Evolutionary conservation across 306 rosid genomes (phyloP).

Genomic region (Castanopsis chinensis): DNA sequence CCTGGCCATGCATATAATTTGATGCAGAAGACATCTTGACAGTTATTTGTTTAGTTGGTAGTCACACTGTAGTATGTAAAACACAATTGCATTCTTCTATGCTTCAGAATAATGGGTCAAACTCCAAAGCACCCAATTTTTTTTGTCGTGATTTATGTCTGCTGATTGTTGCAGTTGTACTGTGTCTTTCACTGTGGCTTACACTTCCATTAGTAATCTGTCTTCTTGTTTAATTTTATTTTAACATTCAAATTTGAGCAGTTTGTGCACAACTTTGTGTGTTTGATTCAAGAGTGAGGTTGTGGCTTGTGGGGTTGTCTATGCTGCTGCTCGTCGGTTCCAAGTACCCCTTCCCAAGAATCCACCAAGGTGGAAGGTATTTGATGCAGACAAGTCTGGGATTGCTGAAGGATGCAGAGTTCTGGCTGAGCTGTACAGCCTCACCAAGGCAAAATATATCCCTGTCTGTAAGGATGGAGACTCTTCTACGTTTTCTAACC

Average conservation of each 20-base stretch:
- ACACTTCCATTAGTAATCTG: neutral
- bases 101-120: neutral
- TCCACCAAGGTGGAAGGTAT: constrained; percentile 98
- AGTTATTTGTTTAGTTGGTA: neutral
- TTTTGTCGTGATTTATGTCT: neutral
- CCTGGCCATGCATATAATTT: too few species aligned
- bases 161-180: neutral
- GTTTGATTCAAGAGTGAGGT: constrained; percentile 96
- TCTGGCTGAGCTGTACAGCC: constrained; percentile 87
- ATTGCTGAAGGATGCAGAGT: constrained; percentile 88
- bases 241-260: constrained; percentile 29
- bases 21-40: neutral
- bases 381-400: constrained; percentile 89
- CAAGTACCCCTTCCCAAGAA: constrained; percentile 96
- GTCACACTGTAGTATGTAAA: neutral
- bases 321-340: constrained; percentile 93
- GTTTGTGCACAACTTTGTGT: constrained; percentile 88
- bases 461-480: constrained; percentile 89
- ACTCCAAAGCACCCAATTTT: neutral
- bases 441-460: constrained; percentile 76
- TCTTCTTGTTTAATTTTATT: neutral
- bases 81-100: neutral
- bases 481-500: constrained; percentile 68
- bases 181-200: neutral
- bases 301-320: constrained; percentile 95